Evolutionary conservation across 768 basidiomycete genomes (phyloP).

Genomic region (Gyrodon lividus): DNA sequence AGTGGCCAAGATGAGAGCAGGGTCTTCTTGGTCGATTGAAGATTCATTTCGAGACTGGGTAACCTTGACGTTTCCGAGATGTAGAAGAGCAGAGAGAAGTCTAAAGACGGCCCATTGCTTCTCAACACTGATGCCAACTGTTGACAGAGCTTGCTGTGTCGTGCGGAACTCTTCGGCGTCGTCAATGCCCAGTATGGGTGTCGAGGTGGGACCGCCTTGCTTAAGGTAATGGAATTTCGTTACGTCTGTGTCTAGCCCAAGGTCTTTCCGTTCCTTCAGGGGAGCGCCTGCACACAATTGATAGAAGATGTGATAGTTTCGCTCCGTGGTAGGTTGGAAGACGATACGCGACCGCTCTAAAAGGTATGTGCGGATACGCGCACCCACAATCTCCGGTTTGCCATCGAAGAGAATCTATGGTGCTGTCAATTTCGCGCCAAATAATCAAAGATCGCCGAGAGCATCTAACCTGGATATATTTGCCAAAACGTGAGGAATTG

Average conservation of each 20-base stretch:
- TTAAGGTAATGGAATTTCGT: slow-evolving; percentile 89
- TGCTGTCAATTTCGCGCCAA: not conserved
- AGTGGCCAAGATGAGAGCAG: slow-evolving; percentile 77
- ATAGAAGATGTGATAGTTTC: slow-evolving; percentile 99
- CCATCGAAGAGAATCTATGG: slow-evolving; percentile 93
- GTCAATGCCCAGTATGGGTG: slow-evolving; percentile 89
- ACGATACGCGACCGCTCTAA: slow-evolving; percentile 96
- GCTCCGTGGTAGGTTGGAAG: slow-evolving; percentile 94
- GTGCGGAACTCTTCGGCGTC: slow-evolving; percentile 93
- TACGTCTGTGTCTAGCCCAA: slow-evolving; percentile 84
- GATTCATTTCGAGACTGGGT: slow-evolving; percentile 80
- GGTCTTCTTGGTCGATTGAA: slow-evolving; percentile 77
- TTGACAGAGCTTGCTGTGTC: slow-evolving; percentile 93
- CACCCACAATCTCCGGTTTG: slow-evolving; percentile 94
- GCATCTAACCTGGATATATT: slow-evolving; percentile 84
- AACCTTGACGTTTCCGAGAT: slow-evolving; percentile 97
- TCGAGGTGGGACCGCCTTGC: slow-evolving; percentile 87
- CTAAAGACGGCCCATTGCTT: slow-evolving; percentile 99
- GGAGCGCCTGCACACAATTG: slow-evolving; percentile 98
- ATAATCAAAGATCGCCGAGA: not conserved
- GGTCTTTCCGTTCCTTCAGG: slow-evolving; percentile 90
- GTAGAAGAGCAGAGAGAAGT: slow-evolving; percentile 87
- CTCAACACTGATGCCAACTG: slow-evolving; percentile 96
- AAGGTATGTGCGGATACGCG: slow-evolving; percentile 97
- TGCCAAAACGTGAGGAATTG: slow-evolving; percentile 98